Conservation (phyloP, 2,329 filamentous ascomycete genomes). For the Cucurbitaria berberidis region DNA sequence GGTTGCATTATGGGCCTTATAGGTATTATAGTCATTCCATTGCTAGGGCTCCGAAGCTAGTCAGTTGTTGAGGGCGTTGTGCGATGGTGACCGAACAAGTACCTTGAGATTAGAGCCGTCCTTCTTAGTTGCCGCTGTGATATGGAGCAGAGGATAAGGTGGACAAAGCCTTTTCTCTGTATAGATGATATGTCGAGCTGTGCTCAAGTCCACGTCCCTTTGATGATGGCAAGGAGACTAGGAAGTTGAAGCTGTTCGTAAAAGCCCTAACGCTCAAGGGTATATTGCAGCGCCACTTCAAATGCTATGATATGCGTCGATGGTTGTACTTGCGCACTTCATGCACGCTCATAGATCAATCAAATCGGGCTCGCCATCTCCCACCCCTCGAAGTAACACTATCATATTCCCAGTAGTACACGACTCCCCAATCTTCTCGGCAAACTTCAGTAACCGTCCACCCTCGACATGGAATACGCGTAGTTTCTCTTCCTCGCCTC, state of each 20-base stretch:
- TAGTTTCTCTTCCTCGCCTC: constrained; percentile 77
- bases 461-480: constrained; percentile 93
- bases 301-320: neutral
- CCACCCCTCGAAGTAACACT: constrained; percentile 84
- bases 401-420: constrained; percentile 87
- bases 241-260: too few relatives aligned
- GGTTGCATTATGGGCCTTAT: too few relatives aligned
- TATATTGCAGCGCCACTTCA: constrained; percentile 8
- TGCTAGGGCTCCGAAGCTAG: too few relatives aligned
- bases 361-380: constrained; percentile 74
- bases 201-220: too few relatives aligned
- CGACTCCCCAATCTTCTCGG: constrained; percentile 77
- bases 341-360: constrained; percentile 59
- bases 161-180: too few relatives aligned
- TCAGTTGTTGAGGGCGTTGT: too few relatives aligned
- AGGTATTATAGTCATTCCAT: too few relatives aligned
- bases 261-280: constrained; percentile 3
- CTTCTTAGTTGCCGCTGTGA: too few relatives aligned
- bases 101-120: too few relatives aligned
- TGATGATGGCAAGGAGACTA: too few relatives aligned
- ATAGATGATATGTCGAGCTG: neutral
- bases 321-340: neutral
- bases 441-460: constrained; percentile 83
- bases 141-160: too few relatives aligned
- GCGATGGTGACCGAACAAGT: too few relatives aligned